These are phyloP conservation scores for Suillus discolor DNA, from an alignment of 768 basidiomycete genomes.

Conservation along the genomic window DNA sequence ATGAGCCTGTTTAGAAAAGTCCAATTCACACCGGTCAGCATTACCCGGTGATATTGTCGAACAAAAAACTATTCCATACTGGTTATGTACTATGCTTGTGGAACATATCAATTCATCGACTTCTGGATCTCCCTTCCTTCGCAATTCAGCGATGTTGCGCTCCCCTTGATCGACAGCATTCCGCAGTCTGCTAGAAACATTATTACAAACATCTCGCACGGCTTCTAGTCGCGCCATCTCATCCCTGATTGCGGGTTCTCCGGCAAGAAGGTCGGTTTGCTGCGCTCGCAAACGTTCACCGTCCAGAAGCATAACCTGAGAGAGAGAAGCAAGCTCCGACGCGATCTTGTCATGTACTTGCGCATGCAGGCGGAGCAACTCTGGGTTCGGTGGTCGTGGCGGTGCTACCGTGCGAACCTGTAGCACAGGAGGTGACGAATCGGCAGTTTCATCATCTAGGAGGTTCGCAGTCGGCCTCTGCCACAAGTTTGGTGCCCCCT, in stretches of 20 bases:
- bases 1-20: constrained; percentile 62
- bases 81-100: constrained; percentile 94
- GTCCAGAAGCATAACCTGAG: constrained; percentile 63
- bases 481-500: constrained; percentile 22
- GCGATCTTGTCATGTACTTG: constrained; percentile 76
- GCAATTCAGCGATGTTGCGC: constrained; percentile 73
- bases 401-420: constrained; percentile 47
- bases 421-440: constrained; percentile 27
- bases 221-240: constrained; percentile 95
- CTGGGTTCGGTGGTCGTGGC: constrained; percentile 87
- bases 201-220: constrained; percentile 87
- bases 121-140: constrained; percentile 84
- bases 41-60: not conserved
- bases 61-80: constrained; percentile 49
- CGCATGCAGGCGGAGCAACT: constrained; percentile 78
- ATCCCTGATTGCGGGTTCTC: constrained; percentile 92
- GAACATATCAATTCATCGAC: constrained; percentile 97
- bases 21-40: constrained; percentile 20
- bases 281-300: constrained; percentile 78
- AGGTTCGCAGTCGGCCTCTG: constrained; percentile 48
- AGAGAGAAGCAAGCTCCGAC: constrained; percentile 70
- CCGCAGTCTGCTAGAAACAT: constrained; percentile 69
- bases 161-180: constrained; percentile 69
- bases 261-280: constrained; percentile 82
- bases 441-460: constrained; percentile 58